Evolutionary conservation across 805 yeast genomes (phyloP).

Genomic region (Pichia scutulata): DNA sequence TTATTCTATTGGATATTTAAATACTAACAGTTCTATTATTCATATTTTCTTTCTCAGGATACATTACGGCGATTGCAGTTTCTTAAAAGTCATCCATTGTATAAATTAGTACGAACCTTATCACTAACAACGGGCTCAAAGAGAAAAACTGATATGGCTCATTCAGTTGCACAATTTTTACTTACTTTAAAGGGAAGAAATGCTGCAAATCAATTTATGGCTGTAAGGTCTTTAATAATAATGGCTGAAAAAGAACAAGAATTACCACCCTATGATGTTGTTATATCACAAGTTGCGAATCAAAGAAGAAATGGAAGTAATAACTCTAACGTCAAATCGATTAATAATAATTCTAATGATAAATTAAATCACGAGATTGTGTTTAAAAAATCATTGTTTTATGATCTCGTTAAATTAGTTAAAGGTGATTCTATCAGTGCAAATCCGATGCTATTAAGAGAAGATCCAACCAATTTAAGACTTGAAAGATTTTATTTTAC

Average conservation of each 20-base stretch:
- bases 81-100: not conserved
- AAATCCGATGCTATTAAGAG: not conserved
- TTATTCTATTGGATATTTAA: not conserved
- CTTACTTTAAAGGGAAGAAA: constrained; percentile 17
- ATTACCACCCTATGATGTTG: not conserved
- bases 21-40: not conserved
- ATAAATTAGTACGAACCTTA: not conserved
- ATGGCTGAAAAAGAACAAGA: constrained; percentile 21
- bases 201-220: constrained; percentile 36
- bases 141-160: constrained; percentile 4
- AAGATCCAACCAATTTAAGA: not conserved
- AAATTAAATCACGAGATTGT: not conserved
- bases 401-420: not conserved
- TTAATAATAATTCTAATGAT: not conserved
- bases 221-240: constrained; percentile 37
- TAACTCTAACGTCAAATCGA: not conserved
- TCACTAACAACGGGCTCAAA: not conserved
- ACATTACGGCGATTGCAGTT: not conserved
- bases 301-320: not conserved
- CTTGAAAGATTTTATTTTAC: constrained; percentile 27
- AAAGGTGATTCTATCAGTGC: not conserved
- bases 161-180: constrained; percentile 2
- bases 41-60: not conserved
- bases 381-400: not conserved
- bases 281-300: not conserved